A percentile compares a stretch with the other conserved stretches of the same genome.
These are phyloP conservation scores for Amanita exitialis DNA, from an alignment of 768 basidiomycete species.

Conservation along the genomic window DNA sequence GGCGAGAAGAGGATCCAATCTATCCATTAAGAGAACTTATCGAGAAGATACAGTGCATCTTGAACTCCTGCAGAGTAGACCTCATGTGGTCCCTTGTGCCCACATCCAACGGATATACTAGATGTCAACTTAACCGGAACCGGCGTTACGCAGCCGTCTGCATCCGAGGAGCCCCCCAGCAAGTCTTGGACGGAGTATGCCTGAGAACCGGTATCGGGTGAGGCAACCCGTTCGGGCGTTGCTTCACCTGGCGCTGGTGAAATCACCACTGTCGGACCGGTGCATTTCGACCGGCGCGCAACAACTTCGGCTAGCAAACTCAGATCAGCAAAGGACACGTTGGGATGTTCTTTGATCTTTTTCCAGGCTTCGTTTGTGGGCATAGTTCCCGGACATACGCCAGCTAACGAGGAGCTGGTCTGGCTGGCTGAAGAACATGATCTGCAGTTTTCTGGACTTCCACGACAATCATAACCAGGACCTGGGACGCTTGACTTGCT, in stretches of 20 bases:
- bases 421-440: conserved; percentile 15
- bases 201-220: conserved; percentile 15
- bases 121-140: not conserved
- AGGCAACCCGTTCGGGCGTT: conserved; percentile 35
- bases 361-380: conserved; percentile 80
- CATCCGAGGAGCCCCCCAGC: conserved; percentile 40
- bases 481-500: conserved; percentile 6
- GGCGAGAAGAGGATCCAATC: not conserved
- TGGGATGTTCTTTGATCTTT: conserved; percentile 80
- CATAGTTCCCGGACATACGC: conserved; percentile 39
- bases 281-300: conserved; percentile 70
- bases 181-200: conserved; percentile 12
- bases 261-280: conserved; percentile 56
- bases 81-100: conserved; percentile 50
- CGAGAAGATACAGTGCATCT: conserved; percentile 67
- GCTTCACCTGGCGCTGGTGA: conserved; percentile 38
- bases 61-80: conserved; percentile 66
- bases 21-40: conserved; percentile 32
- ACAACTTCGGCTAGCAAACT: conserved; percentile 83
- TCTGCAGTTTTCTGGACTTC: conserved; percentile 14
- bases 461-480: conserved; percentile 12
- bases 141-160: conserved; percentile 24
- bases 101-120: conserved; percentile 52
- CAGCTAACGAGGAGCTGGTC: conserved; percentile 8
- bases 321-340: conserved; percentile 77